Conservation (phyloP, 2,329 filamentous ascomycete species). For the Tolypocladium nubicola region DNA sequence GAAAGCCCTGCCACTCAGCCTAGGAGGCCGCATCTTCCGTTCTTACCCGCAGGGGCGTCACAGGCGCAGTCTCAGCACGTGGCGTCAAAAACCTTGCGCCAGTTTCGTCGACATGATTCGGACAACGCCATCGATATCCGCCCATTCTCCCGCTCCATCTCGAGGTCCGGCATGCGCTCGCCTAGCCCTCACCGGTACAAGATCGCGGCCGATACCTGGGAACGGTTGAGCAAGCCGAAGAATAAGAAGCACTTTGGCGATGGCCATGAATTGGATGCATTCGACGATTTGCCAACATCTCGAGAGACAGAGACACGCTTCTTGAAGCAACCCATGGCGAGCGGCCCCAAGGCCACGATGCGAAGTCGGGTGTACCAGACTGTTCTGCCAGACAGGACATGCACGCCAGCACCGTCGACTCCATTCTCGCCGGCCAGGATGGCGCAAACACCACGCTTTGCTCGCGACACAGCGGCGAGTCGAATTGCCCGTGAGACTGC, state of each 20-base stretch:
- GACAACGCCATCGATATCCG: slow-evolving; percentile 54
- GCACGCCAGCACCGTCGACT: slow-evolving; percentile 40
- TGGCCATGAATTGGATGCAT: slow-evolving; percentile 82
- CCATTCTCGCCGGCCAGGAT: slow-evolving; percentile 46
- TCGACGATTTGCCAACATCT: slow-evolving; percentile 91
- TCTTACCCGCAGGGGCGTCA: slow-evolving; percentile 67
- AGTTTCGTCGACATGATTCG: slow-evolving; percentile 73
- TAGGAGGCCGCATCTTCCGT: slow-evolving; percentile 57
- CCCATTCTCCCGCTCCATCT: slow-evolving; percentile 45
- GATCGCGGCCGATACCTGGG: slow-evolving; percentile 41
- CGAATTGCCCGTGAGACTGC: slow-evolving; percentile 53
- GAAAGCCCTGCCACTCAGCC: slow-evolving; percentile 41
- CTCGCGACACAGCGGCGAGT: slow-evolving; percentile 55
- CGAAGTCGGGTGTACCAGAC: slow-evolving; percentile 48
- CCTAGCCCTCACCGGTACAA: slow-evolving; percentile 45
- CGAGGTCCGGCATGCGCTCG: slow-evolving; percentile 47
- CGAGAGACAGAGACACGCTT: slow-evolving; percentile 70
- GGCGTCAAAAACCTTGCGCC: slow-evolving; percentile 57
- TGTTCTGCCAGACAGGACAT: slow-evolving; percentile 40
- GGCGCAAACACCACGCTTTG: slow-evolving; percentile 50
- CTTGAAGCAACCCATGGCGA: slow-evolving; percentile 65
- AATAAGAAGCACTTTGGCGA: slow-evolving; percentile 62
- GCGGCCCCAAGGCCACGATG: slow-evolving; percentile 53
- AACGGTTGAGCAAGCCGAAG: slow-evolving; percentile 62
- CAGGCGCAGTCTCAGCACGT: slow-evolving; percentile 70